phyloP scores from a whole-genome alignment of 164 flowering plant genomes.

The Magnolia officinalis region DNA sequence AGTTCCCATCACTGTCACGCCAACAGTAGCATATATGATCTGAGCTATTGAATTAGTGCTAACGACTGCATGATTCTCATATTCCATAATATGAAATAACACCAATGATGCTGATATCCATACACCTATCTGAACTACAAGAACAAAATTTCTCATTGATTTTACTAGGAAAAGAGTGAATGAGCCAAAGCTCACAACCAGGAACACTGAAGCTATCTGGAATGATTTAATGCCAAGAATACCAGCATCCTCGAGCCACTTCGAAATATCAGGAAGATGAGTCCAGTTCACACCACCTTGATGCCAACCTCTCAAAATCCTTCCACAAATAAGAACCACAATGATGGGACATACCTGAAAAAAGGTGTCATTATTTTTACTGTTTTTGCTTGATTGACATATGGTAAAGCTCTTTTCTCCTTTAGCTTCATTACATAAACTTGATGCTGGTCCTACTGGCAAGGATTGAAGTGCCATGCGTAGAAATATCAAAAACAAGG shows the following conservation, averaged over 20 bases:
- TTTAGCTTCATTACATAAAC: constrained; percentile 14
- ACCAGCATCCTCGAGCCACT: constrained; percentile 71
- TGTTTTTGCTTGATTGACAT: neutral
- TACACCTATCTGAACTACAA: constrained; percentile 33
- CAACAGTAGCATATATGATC: constrained; percentile 44
- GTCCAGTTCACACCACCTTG: constrained; percentile 99
- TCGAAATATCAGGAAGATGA: constrained; percentile 87
- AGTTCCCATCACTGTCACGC: constrained; percentile 29
- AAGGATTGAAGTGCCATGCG: constrained; percentile 41
- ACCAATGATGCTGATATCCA: constrained; percentile 46
- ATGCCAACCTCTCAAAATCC: constrained; percentile 93
- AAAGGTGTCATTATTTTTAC: neutral
- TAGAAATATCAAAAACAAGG: constrained; percentile 60
- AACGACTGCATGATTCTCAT: constrained; percentile 27
- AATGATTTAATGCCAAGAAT: constrained; percentile 30
- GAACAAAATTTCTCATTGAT: constrained; percentile 26
- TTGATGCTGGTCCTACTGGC: constrained; percentile 9
- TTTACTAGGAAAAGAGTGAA: constrained; percentile 27
- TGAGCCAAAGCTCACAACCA: constrained; percentile 40
- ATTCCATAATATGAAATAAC: constrained; percentile 36
- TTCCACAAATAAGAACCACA: constrained; percentile 62
- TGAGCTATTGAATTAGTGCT: constrained; percentile 40
- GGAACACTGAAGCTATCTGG: constrained; percentile 43
- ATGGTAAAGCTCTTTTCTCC: constrained; percentile 13
- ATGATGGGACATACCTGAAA: constrained; percentile 29